Evolutionary conservation across 225 moss, liverwort and hornwort species (phyloP).

Genomic region (Marchantia paleacea): DNA sequence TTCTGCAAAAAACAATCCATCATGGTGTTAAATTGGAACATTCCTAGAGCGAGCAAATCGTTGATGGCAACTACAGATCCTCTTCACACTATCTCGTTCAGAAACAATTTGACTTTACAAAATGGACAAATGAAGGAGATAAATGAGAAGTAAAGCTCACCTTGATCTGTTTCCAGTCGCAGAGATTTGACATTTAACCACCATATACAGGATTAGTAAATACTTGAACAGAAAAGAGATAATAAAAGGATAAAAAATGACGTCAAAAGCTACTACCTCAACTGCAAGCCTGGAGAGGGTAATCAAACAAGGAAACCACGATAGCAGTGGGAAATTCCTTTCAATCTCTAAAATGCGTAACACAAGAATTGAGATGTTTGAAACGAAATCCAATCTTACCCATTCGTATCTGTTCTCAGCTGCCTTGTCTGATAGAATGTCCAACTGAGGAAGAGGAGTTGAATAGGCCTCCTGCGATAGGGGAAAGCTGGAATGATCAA

Average conservation of each 20-base stretch:
- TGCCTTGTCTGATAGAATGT: conserved; percentile 62
- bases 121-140: not conserved
- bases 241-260: not conserved
- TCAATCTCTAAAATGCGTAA: not conserved
- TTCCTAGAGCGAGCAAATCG: not conserved
- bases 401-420: conserved; percentile 42
- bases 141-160: conserved; percentile 12
- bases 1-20: conserved; percentile 32
- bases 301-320: too few relatives aligned
- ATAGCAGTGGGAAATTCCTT: too few relatives aligned
- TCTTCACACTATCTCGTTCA: too few relatives aligned
- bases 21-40: not conserved
- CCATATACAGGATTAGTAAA: not conserved
- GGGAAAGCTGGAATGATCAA: not conserved
- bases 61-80: too few relatives aligned
- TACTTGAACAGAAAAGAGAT: not conserved
- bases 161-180: conserved; percentile 35
- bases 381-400: conserved; percentile 30
- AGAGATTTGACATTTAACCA: not conserved
- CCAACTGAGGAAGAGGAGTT: conserved; percentile 50
- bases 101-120: not conserved
- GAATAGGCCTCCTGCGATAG: conserved; percentile 51
- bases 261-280: not conserved
- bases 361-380: not conserved
- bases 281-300: not conserved